A percentile compares a stretch with the other conserved stretches of the same genome.
Conservation (phyloP, 2,329 filamentous ascomycete species). For the Alternaria triticimaculans region DNA sequence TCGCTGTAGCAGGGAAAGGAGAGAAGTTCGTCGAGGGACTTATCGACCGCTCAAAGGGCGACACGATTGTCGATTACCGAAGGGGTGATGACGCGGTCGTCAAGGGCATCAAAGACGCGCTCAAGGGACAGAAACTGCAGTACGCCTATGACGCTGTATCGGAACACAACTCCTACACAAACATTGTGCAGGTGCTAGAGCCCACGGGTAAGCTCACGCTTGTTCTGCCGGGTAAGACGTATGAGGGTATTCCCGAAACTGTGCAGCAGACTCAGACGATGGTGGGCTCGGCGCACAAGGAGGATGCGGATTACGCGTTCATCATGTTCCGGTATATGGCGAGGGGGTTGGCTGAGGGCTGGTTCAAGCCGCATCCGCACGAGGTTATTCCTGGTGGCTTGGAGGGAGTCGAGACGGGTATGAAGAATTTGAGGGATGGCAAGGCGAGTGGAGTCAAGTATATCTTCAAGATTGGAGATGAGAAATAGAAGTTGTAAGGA, state of each 20-base stretch:
- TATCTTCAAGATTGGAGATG: slow-evolving; percentile 62
- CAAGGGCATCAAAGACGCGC: slow-evolving; percentile 53
- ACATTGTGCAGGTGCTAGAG: slow-evolving; percentile 50
- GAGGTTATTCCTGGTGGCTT: slow-evolving; percentile 64
- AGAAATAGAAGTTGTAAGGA: slow-evolving; percentile 28
- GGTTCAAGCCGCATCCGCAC: slow-evolving; percentile 58
- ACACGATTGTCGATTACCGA: slow-evolving; percentile 61
- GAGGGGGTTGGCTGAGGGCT: slow-evolving; percentile 57
- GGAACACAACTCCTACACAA: slow-evolving; percentile 56
- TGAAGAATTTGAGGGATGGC: slow-evolving; percentile 64
- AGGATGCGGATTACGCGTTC: slow-evolving; percentile 53
- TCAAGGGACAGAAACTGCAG: slow-evolving; percentile 53
- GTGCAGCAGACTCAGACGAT: slow-evolving; percentile 50
- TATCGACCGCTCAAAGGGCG: slow-evolving; percentile 50
- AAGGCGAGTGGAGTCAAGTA: slow-evolving; percentile 70
- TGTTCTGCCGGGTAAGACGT: slow-evolving; percentile 54
- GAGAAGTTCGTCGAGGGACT: slow-evolving; percentile 46
- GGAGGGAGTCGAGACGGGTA: slow-evolving; percentile 59
- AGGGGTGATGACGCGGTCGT: slow-evolving; percentile 56
- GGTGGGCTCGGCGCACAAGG: slow-evolving; percentile 41
- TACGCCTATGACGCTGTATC: slow-evolving; percentile 66
- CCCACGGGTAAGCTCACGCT: slow-evolving; percentile 44
- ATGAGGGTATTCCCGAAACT: slow-evolving; percentile 44
- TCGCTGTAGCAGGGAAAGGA: slow-evolving; percentile 51
- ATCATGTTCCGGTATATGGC: slow-evolving; percentile 55